These are phyloP conservation scores for Chlamydomonas applanata DNA, from an alignment of 139 green algal genomes.

Conservation along the genomic window DNA sequence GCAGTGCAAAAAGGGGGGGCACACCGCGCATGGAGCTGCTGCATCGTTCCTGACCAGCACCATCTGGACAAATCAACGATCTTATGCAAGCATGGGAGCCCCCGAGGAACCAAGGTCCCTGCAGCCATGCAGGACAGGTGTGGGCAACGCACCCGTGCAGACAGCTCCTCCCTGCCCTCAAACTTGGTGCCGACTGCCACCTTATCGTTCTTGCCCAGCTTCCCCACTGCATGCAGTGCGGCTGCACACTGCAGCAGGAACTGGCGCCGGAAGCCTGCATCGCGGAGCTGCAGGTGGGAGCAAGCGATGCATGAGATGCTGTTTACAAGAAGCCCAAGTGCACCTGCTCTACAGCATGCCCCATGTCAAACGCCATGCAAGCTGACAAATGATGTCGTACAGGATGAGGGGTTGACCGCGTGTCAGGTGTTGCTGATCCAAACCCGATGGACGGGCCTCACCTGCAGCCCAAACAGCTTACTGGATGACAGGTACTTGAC, in stretches of 20 bases:
- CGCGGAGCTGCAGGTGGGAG: slow-evolving; percentile 32
- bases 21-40: too few relatives aligned
- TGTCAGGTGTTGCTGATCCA: too few relatives aligned
- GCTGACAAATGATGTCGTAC: too few relatives aligned
- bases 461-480: slow-evolving; percentile 75
- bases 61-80: neutral
- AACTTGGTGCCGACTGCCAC: slow-evolving; percentile 6
- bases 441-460: slow-evolving; percentile 21
- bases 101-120: too few relatives aligned
- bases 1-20: too few relatives aligned
- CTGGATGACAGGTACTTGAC: slow-evolving; percentile 78
- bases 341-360: too few relatives aligned
- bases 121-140: too few relatives aligned
- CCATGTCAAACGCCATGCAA: too few relatives aligned
- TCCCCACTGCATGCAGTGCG: slow-evolving; percentile 32
- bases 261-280: slow-evolving; percentile 73
- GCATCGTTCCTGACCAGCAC: neutral
- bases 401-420: too few relatives aligned
- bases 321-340: too few relatives aligned
- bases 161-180: neutral
- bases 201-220: slow-evolving; percentile 23
- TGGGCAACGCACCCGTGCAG: neutral
- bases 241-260: slow-evolving; percentile 64
- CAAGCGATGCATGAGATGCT: neutral
- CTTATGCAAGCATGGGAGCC: too few relatives aligned